Evolutionary conservation across 2,329 filamentous ascomycete genomes (phyloP), one percentile per base, ranked within the genome.

Genomic region (Ophiostoma pallidulum): DNA sequence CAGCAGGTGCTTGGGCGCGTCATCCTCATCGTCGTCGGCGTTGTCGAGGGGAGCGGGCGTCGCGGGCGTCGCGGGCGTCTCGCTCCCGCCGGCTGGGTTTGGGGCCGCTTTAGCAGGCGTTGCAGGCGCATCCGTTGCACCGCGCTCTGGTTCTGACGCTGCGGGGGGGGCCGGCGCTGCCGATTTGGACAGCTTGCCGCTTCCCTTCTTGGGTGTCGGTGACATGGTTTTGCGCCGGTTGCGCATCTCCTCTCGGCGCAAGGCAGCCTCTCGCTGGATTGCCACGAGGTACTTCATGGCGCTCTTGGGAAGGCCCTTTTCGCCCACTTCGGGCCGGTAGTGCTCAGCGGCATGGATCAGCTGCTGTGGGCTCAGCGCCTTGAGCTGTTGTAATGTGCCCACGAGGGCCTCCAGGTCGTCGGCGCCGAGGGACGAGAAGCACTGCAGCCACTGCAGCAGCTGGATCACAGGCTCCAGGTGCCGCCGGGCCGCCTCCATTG

Each of bases 401-500:
- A 94, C 81, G 14, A 98, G 74, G 3, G 88, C 87, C 60, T 95
- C 89, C 32, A 92, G 71, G 60, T 97, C 90, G 59, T 97, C 89
- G 10, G 71, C 68, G 5, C 82, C 88, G 4, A 97, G 75, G 1
- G 89, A 95, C 1, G 92, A 97, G 65, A 97, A 97, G 64, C 90
- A 96, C 63, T 98, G 92, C 31, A 98, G 72, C 92, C 92, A 98
- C 65, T 98, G 92, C 6, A 98, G 72, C 3, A 98, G 73, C 64
- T 98, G 92, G 47, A 97, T 90, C 18, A 95, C 78, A 4, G 92
- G 92, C 8, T 86, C 84, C 18, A 98, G 73, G 63, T 98, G 91
- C 52, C 83, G 78, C 54, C 89, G 77, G 19, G 89, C 82, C 4
- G 89, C 78, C 36, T 97, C 91, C 18, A 92, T 75, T 0, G 87